Base-by-base conservation (phyloP, 495 filamentous ascomycete species). In the Viridothelium virens region DNA sequence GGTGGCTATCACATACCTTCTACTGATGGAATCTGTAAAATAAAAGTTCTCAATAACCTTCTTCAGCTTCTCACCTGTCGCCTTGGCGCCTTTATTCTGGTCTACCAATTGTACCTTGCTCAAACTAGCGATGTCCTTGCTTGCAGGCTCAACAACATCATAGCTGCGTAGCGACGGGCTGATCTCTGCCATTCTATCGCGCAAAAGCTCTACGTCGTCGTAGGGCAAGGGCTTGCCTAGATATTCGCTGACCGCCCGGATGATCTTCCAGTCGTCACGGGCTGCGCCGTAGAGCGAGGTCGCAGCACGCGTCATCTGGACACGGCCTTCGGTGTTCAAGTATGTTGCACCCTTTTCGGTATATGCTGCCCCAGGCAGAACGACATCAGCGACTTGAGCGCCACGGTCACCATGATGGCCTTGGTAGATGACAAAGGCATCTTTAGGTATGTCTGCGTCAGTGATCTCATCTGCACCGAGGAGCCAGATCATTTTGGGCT, bases 281-380 rank as follows among this genome's bases (percentile, higher is more conserved):
- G 92, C 85, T 65, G 91, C 94, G 65, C 94, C 94, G 59, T 90
- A 89, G 64, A 94, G 79, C 47, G 86, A 87, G 34, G 91, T 92
- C 2, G 94, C 94, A 25, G 89, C 87, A 68, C 94, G 87, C 56
- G 90, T 92, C 78, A 97, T 87, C 79, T 98, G 94, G 14, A 91
- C 90, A 67, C 94, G 88, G 50, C 94, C 94, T 76, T 98, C 94
- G 10, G 94, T 97, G 83, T 97, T 98, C 78, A 98, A 84, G 68
- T 93, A 97, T 14, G 94, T 98, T 38, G 86, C 94, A n/a, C 87
- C 84, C 80, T 98, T 98, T 81, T 98, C 94, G 12, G 93, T 97
- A 79, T 96, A 97, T 2, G 94, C 91, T 18, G 91, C 91, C 65
- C 91, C 92, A 37, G 94, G 94, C 25, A 98, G 88, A 69, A 98